Percentiles rank a stretch among this genome's conserved stretches.
These are phyloP conservation scores for Phaeosphaeriaceae sp. DNA, from an alignment of 2,329 filamentous ascomycete genomes.

Conservation along the genomic window DNA sequence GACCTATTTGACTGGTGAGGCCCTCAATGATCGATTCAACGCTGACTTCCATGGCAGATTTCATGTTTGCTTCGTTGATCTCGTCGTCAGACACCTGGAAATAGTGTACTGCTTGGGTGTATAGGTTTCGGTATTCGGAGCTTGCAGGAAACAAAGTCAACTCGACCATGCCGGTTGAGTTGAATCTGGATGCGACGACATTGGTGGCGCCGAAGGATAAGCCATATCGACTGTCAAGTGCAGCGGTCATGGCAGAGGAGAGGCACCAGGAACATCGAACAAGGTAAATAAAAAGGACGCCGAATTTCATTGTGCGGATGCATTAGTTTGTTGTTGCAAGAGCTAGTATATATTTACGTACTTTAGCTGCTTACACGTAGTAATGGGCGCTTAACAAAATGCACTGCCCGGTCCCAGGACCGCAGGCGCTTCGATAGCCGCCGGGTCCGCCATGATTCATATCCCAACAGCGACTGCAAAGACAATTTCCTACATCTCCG, in stretches of 20 bases:
- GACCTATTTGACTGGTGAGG: background rate
- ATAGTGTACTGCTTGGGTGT: background rate
- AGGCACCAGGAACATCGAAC: background rate
- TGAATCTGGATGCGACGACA: constrained; percentile 5
- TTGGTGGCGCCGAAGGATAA: constrained; percentile 1
- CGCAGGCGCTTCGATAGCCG: background rate
- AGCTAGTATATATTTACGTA: background rate
- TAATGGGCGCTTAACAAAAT: background rate
- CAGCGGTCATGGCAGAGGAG: background rate
- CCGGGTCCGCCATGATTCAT: background rate
- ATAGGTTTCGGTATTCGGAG: background rate
- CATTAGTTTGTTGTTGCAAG: background rate
- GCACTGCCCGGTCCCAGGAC: background rate
- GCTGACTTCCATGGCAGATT: background rate
- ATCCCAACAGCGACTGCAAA: background rate
- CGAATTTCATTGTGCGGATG: background rate
- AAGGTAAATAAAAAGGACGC: background rate
- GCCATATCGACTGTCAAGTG: background rate
- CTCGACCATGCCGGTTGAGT: background rate
- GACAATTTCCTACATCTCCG: no score
- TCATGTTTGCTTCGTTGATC: background rate
- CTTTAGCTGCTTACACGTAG: background rate
- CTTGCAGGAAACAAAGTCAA: background rate
- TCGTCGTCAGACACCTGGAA: background rate
- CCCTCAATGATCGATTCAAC: background rate